Conservation (phyloP, 371 early-diverging fungal species). For the Dichotomocladium elegans region DNA sequence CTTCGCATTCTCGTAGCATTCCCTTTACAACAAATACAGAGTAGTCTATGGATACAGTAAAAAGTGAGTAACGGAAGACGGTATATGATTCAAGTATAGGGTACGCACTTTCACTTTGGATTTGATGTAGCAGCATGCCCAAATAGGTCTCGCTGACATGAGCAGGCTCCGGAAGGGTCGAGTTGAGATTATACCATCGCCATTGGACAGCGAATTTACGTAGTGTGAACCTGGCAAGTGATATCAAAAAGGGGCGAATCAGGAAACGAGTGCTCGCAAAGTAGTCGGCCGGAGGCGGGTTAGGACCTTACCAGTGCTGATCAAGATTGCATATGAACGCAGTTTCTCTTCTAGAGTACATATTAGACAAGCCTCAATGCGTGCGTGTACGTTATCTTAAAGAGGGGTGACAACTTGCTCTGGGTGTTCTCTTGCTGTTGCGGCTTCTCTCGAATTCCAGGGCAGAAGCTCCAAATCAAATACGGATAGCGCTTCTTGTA, state of each 20-base stretch:
- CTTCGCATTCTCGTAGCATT: constrained; percentile 10
- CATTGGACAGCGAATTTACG: constrained; percentile 58
- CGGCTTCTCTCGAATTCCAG: constrained; percentile 47
- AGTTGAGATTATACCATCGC: constrained; percentile 75
- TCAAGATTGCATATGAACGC: constrained; percentile 65
- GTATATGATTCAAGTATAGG: constrained; percentile 25
- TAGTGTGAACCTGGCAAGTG: constrained; percentile 57
- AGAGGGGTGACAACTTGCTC: constrained; percentile 29
- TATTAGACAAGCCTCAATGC: neutral
- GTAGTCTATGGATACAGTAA: constrained; percentile 15
- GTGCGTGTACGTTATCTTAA: neutral
- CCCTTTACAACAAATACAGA: constrained; percentile 39
- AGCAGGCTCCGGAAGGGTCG: constrained; percentile 42
- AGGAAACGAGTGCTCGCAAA: no score
- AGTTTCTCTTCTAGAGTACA: constrained; percentile 22
- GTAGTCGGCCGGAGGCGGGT: no score
- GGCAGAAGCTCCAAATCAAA: constrained; percentile 66
- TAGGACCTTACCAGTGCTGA: constrained; percentile 52
- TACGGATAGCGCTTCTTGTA: constrained; percentile 61
- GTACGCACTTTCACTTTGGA: constrained; percentile 60
- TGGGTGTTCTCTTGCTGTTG: constrained; percentile 45
- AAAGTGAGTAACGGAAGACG: neutral
- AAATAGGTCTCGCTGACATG: constrained; percentile 66
- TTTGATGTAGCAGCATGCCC: constrained; percentile 58
- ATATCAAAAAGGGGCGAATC: neutral